Conservation (phyloP, 495 filamentous ascomycete species). For the Hypoxylon intermedium region DNA sequence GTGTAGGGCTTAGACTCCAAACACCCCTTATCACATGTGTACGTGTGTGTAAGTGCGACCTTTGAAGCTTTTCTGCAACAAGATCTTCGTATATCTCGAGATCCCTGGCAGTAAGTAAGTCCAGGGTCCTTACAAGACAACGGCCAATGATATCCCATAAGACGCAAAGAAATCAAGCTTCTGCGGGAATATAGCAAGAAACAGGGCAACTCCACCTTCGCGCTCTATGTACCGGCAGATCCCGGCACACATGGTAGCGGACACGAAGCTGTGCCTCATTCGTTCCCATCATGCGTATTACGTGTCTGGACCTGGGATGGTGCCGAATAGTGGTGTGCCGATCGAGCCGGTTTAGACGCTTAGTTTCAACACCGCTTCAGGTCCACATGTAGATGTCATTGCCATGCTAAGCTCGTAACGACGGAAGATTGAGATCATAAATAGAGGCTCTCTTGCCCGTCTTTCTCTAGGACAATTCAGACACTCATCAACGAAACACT, state of each 20-base stretch:
- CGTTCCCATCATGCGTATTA: conserved; percentile 18
- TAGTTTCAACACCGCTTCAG: conserved; percentile 24
- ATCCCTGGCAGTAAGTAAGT: conserved; percentile 9
- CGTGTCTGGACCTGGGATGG: conserved; percentile 6
- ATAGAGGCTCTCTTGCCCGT: conserved; percentile 2
- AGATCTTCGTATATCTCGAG: conserved; percentile 6
- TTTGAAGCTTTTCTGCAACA: not conserved
- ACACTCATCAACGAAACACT: conserved; percentile 10
- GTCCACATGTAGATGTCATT: conserved; percentile 31
- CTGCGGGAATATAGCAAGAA: conserved; percentile 24
- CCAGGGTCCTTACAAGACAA: not conserved
- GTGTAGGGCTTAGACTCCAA: no score
- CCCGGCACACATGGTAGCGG: conserved; percentile 5
- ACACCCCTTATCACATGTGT: not conserved
- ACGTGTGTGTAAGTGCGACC: not conserved
- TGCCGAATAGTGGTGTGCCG: conserved; percentile 19
- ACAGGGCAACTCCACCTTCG: conserved; percentile 17
- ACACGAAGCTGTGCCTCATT: conserved; percentile 18
- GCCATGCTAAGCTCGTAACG: conserved; percentile 7
- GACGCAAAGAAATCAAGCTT: conserved; percentile 14
- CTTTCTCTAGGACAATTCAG: not conserved
- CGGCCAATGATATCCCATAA: not conserved
- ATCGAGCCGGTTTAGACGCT: conserved; percentile 12
- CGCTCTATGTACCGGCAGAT: conserved; percentile 19
- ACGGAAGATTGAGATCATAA: conserved; percentile 14